Base-by-base conservation (phyloP, 768 basidiomycete species). In the Termitomyces sp. region DNA sequence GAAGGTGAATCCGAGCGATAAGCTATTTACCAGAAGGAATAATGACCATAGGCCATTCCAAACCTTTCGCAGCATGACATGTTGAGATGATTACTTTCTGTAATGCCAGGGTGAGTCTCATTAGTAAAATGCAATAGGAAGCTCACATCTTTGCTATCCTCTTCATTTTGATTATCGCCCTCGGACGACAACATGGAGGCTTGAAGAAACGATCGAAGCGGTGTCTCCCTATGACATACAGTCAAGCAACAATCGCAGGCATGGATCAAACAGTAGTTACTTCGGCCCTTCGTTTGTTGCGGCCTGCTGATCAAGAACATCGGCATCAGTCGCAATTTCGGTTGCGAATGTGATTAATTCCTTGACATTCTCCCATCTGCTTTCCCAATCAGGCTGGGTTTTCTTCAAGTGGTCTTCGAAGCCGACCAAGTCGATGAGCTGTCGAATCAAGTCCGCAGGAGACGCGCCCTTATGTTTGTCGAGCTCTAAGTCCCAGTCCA, bases 21-120 rank as follows among this genome's bases (percentile, higher is more conserved):
- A 36, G 18, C 43, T 34, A 14, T 37, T 59, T 65, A 87, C 87
- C 84, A 14, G 86, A 82, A 24, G 88, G 88, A 20, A 91, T 74
- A 60, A 94, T 86, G 0, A 94, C 91, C 1, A 94, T 88, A 1
- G 93, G 92, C 92, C 92, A 96, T 69, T 96, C 93, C 8, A 94
- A 74, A 0, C 93, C 92, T 68, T 96, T 96, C 0, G 92, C 92
- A 34, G 91, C 83, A 72, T 96, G 93, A 55, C 92, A 92, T 0
- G 93, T 95, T 2, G 87, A 79, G 8, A 65, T 65, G 1, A 61
- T 65, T 26, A 65, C 64, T 55, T 61, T 61, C 64, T 61, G 46
- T 16, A 34, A 27, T 4, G 22, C 31, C 20, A 9, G 34, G 18
- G 10, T 39, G 26, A 39, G 20, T 18, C 18, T 50, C 22, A n/a